A percentile compares a stretch with the other conserved stretches of the same genome.
Evolutionary conservation across 1,284 basidiomycete species (phyloP).

Genomic region (Coniophora puteana): DNA sequence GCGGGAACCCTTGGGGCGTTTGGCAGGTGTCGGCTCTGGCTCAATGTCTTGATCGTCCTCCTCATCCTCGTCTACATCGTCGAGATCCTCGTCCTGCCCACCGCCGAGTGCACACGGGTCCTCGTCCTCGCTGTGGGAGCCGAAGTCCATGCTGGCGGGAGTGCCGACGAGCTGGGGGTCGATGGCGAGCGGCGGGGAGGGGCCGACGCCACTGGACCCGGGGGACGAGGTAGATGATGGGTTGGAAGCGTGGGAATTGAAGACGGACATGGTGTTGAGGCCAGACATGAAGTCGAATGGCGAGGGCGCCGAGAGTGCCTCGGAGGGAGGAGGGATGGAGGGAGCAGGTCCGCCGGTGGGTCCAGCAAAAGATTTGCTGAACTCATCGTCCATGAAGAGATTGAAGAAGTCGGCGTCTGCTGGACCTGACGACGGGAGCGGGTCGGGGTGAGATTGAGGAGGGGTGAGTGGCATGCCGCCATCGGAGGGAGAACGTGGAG

Average conservation of each 20-base stretch:
- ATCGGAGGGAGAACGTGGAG: slow-evolving; percentile 32
- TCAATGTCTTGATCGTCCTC: slow-evolving; percentile 23
- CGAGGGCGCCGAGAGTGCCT: too few species aligned
- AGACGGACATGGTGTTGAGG: slow-evolving; percentile 13
- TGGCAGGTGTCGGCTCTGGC: slow-evolving; percentile 18
- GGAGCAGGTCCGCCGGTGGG: slow-evolving; percentile 27
- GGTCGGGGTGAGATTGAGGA: slow-evolving; percentile 19
- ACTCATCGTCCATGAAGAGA: slow-evolving; percentile 40
- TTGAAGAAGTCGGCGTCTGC: slow-evolving; percentile 36
- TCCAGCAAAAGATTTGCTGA: too few species aligned
- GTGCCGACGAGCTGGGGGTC: slow-evolving; percentile 51
- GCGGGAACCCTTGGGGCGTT: slow-evolving; percentile 49
- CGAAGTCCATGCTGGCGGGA: slow-evolving; percentile 35
- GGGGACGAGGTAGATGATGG: slow-evolving; percentile 17
- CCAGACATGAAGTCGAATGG: slow-evolving; percentile 36
- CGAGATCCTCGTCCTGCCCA: slow-evolving; percentile 9
- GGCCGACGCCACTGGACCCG: slow-evolving; percentile 15
- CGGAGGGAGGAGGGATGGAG: slow-evolving; percentile 25
- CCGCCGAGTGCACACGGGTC: background rate
- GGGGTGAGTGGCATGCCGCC: slow-evolving; percentile 30
- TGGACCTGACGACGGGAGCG: slow-evolving; percentile 21
- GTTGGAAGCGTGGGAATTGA: slow-evolving; percentile 12
- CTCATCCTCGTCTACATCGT: too few species aligned
- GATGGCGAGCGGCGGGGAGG: slow-evolving; percentile 35
- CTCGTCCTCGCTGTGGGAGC: slow-evolving; percentile 14